These are phyloP conservation scores for Nitzschia putrida DNA, from an alignment of 108 stramenopile genomes.

Conservation along the genomic window DNA sequence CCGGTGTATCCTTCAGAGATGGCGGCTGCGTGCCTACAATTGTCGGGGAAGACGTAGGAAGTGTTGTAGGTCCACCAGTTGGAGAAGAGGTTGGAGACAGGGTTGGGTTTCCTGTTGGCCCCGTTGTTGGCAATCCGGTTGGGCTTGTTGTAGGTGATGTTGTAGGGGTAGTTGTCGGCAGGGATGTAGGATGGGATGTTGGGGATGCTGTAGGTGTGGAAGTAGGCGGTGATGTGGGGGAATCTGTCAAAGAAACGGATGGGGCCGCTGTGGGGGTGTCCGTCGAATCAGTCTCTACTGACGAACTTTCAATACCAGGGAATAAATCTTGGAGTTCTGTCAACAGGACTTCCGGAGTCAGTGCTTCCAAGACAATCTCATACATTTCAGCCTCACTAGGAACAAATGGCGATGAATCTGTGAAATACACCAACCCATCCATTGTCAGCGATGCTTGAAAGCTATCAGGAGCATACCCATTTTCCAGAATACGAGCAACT, in stretches of 20 bases:
- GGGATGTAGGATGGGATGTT: background rate
- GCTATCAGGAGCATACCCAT: background rate
- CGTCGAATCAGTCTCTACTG: background rate
- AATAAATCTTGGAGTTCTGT: background rate
- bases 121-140: background rate
- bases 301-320: background rate
- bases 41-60: background rate
- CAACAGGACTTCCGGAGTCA: background rate
- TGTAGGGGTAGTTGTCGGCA: background rate
- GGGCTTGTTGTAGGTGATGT: background rate
- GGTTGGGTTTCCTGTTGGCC: background rate
- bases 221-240: background rate
- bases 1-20: background rate
- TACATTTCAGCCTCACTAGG: background rate
- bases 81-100: slow-evolving; percentile 2
- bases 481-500: background rate
- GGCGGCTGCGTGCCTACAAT: background rate
- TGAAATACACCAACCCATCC: slow-evolving; percentile 13
- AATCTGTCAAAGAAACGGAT: background rate
- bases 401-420: background rate
- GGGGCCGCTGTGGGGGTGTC: background rate
- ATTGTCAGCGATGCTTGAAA: background rate
- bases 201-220: background rate
- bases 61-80: background rate
- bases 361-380: background rate